These are phyloP conservation scores for Colletotrichum lupini DNA, from an alignment of 2,329 filamentous ascomycete genomes.

Conservation along the genomic window DNA sequence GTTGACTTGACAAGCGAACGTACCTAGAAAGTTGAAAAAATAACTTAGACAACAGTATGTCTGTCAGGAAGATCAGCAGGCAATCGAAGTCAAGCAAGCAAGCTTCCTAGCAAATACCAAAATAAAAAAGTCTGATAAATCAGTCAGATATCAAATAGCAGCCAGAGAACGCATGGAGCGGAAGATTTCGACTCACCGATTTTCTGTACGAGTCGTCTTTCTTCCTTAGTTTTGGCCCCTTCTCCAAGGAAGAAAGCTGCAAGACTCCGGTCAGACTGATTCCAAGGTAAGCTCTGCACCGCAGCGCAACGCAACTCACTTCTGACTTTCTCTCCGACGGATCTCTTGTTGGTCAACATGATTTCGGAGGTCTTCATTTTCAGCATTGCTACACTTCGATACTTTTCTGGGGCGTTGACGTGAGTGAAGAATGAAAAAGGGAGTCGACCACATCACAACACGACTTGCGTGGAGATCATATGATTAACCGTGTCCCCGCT, in stretches of 20 bases:
- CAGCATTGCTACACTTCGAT: neutral
- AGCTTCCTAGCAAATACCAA: slow-evolving; percentile 33
- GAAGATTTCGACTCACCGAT: slow-evolving; percentile 34
- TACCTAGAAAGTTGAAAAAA: slow-evolving; percentile 45
- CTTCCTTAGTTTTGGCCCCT: slow-evolving; percentile 37
- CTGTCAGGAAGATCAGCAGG: slow-evolving; percentile 11
- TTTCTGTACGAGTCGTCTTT: slow-evolving; percentile 43
- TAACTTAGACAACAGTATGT: slow-evolving; percentile 49
- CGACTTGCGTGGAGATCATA: neutral
- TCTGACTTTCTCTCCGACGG: slow-evolving; percentile 13
- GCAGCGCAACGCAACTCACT: neutral
- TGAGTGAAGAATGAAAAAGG: neutral
- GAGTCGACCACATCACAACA: neutral
- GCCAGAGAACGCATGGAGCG: no score
- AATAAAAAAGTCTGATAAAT: slow-evolving; percentile 44
- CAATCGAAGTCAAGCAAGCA: neutral
- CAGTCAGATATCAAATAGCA: neutral
- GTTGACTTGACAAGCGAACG: neutral
- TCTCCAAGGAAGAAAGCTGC: slow-evolving; percentile 33
- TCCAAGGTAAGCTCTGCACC: no score
- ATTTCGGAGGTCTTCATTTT: neutral
- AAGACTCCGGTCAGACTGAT: neutral
- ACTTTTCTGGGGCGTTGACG: no score
- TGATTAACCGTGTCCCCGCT: neutral
- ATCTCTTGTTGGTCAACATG: neutral